Conservation (phyloP, 371 early-diverging fungal genomes). For the Mortierella sp. region DNA sequence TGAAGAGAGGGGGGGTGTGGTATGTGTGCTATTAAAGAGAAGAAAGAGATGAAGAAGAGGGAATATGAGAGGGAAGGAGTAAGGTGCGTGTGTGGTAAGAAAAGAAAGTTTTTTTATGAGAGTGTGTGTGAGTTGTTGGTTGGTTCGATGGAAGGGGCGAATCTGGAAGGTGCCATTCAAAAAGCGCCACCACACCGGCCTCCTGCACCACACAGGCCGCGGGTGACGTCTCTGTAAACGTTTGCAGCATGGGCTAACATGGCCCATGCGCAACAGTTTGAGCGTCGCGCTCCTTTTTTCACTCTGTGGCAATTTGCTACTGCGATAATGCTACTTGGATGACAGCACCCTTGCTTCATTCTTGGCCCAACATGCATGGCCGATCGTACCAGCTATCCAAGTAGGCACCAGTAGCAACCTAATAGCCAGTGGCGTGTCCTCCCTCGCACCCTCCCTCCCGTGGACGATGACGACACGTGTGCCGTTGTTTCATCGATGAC, state of each 20-base stretch:
- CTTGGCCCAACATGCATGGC: background rate
- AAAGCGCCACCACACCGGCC: background rate
- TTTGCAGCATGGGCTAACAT: background rate
- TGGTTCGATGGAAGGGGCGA: background rate
- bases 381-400: background rate
- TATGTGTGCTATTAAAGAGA: background rate
- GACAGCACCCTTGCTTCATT: background rate
- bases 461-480: background rate
- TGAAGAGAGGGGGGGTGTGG: background rate
- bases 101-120: background rate
- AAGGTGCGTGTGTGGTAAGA: background rate
- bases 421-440: background rate
- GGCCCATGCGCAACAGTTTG: background rate
- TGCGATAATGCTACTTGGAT: background rate
- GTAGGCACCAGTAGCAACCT: background rate
- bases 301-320: no score
- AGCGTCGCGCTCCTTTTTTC: background rate
- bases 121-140: background rate
- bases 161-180: conserved; percentile 7
- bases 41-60: background rate
- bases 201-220: background rate
- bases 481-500: conserved; percentile 7
- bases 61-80: background rate
- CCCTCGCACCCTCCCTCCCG: background rate
- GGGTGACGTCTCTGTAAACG: conserved; percentile 1